Evolutionary conservation across 495 filamentous ascomycete genomes (phyloP), one percentile per base, ranked within the genome.

Genomic region (Talaromyces wortmannii): DNA sequence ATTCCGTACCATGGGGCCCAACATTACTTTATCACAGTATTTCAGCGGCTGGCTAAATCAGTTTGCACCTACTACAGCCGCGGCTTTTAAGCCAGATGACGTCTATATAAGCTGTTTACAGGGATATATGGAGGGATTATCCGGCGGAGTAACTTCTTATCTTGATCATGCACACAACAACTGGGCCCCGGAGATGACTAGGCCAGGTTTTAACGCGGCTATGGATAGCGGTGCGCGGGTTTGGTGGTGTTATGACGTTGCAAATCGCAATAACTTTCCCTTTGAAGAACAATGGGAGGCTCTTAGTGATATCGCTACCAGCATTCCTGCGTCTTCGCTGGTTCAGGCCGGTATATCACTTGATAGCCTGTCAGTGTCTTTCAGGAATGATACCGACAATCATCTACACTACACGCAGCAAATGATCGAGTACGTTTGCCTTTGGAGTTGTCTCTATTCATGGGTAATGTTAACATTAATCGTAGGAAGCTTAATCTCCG

Each of bases 151-250:
- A n/a, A 68, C 66, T n/a, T 63, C 61, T 6, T 59, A 58, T 11
- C 58, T 70, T 10, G 66, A 70, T 47, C 66, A 70, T 43, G 67
- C 67, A 17, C 62, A 68, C 45, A 61, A 64, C 31, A 68, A 57
- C 10, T 70, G 63, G 59, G 58, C 57, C 29, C 47, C 57, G 11
- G 57, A 42, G 2, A 64, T 60, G 5, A 55, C 66, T 2, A 55
- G 67, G 36, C 69, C 72, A 0, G 72, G 72, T 6, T 61, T 70
- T 5, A 59, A 66, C 12, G 74, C 67, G 7, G 64, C 61, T 0
- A 57, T 74, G 11, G 68, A 74, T 15, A 71, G 70, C 15, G 71
- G 74, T 6, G 71, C 65, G 5, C 61, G 72, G n/a, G 64, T 77
- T n/a, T 72, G 67, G 45, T 77, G 68, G 67, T 60, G 57, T 36